Base-by-base conservation (phyloP, 768 basidiomycete species). In the Rhizopogon sp. region DNA sequence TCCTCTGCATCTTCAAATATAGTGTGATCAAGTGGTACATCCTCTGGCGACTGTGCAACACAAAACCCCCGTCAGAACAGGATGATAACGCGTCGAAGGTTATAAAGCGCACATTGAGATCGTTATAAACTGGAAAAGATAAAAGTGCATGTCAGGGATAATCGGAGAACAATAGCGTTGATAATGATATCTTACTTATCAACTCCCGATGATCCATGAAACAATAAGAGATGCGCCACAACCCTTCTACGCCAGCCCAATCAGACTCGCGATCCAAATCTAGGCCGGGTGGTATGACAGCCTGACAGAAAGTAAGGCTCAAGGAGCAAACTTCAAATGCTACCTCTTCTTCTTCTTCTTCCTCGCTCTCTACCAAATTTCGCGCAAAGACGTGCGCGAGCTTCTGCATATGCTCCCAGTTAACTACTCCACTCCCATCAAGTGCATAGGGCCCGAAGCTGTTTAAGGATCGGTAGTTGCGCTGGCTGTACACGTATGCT, bases 151-250 rank as follows among this genome's bases (percentile, higher is more conserved):
- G n/a, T 46, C 28, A 57, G 56, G 39, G 20, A 47, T 16, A 47
- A 25, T 22, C 10, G 13, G 42, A 17, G 20, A 44, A 35, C 9
- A 43, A 54, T 29, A 39, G 25, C 8, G 22, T 33, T 7, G 20
- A 53, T 25, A 3, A 22, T 7, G 20, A 53, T 25, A 3, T 72
- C 85, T 66, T 61, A 88, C 86, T 69, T 41, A 86, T 60, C 39
- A 89, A 74, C 45, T 84, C 83, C 5, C 83, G 70, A 61, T 89
- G 86, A 64, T 89, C 86, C 51, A 79, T 77, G 62, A 85, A 89
- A 51, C 79, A 82, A 61, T 87, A 88, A n/a, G 79, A 76, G 11
- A 82, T 76, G 4, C 71, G 68, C 87, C 87, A 89, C 14, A 66
- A 33, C 0, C 87, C 87, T 33, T 73, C 72, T 0, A 88, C 67